Evolutionary conservation across 306 rosid genomes (phyloP).

Genomic region (Citrullus colocynthis): DNA sequence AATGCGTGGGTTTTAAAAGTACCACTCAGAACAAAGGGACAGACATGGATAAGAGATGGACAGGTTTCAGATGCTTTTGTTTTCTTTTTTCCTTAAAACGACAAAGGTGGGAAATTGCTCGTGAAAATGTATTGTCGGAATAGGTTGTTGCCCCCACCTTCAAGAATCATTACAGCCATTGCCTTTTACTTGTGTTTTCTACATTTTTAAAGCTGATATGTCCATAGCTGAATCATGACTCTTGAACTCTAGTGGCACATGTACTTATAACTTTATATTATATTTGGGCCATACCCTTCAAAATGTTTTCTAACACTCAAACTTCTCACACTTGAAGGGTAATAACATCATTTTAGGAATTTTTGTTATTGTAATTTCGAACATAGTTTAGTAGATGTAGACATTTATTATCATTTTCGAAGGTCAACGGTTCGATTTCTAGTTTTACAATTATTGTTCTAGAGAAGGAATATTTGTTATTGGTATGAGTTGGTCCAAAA

Average conservation of each 20-base stretch:
- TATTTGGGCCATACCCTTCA: too few species aligned
- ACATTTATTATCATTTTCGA: too few species aligned
- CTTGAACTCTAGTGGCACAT: conserved; percentile 12
- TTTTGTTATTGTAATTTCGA: too few species aligned
- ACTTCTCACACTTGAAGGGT: too few species aligned
- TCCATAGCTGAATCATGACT: conserved; percentile 6
- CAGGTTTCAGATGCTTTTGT: conserved; percentile 22
- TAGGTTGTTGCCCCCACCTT: conserved; percentile 34
- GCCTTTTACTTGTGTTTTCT: conserved; percentile 7
- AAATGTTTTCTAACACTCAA: too few species aligned
- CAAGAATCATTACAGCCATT: conserved; percentile 37
- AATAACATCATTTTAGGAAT: too few species aligned
- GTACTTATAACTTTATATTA: not conserved
- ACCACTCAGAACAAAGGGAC: conserved; percentile 31
- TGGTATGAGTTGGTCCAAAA: too few species aligned
- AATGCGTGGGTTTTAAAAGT: conserved; percentile 3
- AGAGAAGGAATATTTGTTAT: too few species aligned
- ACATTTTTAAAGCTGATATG: conserved; percentile 5
- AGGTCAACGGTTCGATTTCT: too few species aligned
- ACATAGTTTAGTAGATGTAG: too few species aligned
- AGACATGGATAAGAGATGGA: conserved; percentile 20
- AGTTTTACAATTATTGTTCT: too few species aligned
- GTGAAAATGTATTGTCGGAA: conserved; percentile 52
- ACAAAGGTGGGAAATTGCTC: conserved; percentile 46
- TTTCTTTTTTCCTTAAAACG: conserved; percentile 20